Conservation (phyloP, 371 early-diverging fungal genomes). For the Circinella umbellata region DNA sequence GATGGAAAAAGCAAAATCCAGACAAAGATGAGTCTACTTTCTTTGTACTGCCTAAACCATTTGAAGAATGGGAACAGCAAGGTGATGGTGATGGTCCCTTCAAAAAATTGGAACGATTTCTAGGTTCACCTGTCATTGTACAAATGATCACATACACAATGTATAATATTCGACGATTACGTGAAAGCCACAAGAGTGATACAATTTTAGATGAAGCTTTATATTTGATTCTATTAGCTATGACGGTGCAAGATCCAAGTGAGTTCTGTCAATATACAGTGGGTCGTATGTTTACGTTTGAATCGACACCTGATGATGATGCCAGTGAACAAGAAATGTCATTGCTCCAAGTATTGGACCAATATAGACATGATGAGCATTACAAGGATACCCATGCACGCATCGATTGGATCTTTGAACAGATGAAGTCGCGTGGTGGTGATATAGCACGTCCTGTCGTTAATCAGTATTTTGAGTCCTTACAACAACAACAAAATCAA, state of each 20-base stretch:
- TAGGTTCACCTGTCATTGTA: slow-evolving; percentile 70
- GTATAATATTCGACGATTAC: slow-evolving; percentile 67
- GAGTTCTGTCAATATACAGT: slow-evolving; percentile 1
- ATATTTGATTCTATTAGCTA: slow-evolving; percentile 65
- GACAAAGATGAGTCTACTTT: slow-evolving; percentile 33
- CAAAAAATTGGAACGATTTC: slow-evolving; percentile 60
- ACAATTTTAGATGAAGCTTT: slow-evolving; percentile 78
- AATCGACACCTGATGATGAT: slow-evolving; percentile 3
- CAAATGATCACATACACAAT: slow-evolving; percentile 78
- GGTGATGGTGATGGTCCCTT: slow-evolving; percentile 59
- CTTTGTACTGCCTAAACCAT: slow-evolving; percentile 65
- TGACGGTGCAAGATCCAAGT: slow-evolving; percentile 50
- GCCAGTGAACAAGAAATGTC: slow-evolving; percentile 20
- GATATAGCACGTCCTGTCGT: background rate
- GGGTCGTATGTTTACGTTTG: background rate
- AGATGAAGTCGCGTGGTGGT: slow-evolving; percentile 17
- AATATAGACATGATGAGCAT: slow-evolving; percentile 35
- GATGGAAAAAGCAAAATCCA: slow-evolving; percentile 48
- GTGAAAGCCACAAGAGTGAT: slow-evolving; percentile 67
- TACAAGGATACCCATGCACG: slow-evolving; percentile 36
- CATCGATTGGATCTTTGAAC: slow-evolving; percentile 37
- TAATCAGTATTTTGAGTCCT: background rate
- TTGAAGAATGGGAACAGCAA: slow-evolving; percentile 43
- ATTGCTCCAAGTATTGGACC: slow-evolving; percentile 39
- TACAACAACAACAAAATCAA: background rate